Evolutionary conservation across 1,284 basidiomycete genomes (phyloP), one percentile per base, ranked within the genome.

Genomic region (Fistulinella cinereoalba): DNA sequence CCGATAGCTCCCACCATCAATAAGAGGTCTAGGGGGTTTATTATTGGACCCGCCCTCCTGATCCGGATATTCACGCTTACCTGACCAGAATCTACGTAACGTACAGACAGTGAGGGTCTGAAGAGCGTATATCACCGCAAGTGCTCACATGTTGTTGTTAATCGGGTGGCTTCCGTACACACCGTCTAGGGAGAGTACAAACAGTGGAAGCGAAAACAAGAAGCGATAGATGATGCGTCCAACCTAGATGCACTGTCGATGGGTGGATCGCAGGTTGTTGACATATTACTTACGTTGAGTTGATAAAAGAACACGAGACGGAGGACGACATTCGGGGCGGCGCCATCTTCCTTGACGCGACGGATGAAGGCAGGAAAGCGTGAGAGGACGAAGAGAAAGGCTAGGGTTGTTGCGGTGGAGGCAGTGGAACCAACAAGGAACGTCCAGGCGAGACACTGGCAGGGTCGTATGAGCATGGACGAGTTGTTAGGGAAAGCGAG

Each of bases 221-320:
- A 88, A 86, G 13, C 86, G 76, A 62, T 88, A 85, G 12, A 79
- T 60, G 37, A 88, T 78, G 21, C 85, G 77, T 40, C 76, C 74
- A 48, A 76, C 69, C 83, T 87, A 53, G 21, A 44, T 49, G 6
- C 21, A 28, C 23, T 23, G 33, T 44, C 29, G 37, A 38, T 21
- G 39, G 24, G 54, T 50, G 12, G 47, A 41, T 24, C 21, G 16
- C 29, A 6, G 31, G 9, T 37, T 25, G 11, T 24, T 41, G 1
- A 27, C 6, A 28, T 41, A 19, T 32, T 41, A 65, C 85, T 52
- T 46, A 88, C 86, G 56, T 89, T 88, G n/a, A 88, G 68, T 46
- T 84, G 76, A 60, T 83, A 86, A 59, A 87, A 88, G 3, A 77
- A 85, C 18, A 79, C 70, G 1, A 89, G 71, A 41, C 86, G 71